Evolutionary conservation across 768 basidiomycete genomes (phyloP).

Genomic region (Phallus indusiatus): DNA sequence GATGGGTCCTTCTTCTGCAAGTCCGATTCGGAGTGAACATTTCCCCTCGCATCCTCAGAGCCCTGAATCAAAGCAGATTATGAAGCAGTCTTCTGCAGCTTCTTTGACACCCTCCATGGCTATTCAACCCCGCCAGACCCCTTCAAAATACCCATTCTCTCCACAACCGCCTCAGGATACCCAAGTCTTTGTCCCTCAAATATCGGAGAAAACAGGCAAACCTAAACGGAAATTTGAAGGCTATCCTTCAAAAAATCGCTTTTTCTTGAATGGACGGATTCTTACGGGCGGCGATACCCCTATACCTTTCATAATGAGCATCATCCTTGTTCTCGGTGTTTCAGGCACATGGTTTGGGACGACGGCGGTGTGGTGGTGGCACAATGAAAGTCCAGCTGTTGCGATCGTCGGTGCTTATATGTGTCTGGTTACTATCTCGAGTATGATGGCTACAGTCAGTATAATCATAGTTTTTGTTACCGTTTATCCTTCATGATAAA

Average conservation of each 20-base stretch:
- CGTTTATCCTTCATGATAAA: constrained; percentile 15
- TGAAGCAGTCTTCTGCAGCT: background rate
- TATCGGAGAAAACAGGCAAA: constrained; percentile 31
- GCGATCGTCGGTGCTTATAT: constrained; percentile 57
- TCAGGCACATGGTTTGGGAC: constrained; percentile 82
- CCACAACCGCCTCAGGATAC: constrained; percentile 6
- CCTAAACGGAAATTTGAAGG: constrained; percentile 47
- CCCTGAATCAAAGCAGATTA: background rate
- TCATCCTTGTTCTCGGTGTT: constrained; percentile 54
- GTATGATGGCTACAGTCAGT: constrained; percentile 70
- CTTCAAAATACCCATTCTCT: background rate
- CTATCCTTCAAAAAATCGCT: constrained; percentile 67
- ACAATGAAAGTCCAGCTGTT: constrained; percentile 59
- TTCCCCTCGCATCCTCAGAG: background rate
- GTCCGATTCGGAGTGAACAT: background rate
- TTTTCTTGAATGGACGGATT: constrained; percentile 61
- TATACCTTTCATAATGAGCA: constrained; percentile 64
- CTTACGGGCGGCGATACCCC: constrained; percentile 83
- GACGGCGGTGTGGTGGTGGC: constrained; percentile 87
- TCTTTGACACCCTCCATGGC: background rate
- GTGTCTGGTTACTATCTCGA: constrained; percentile 57
- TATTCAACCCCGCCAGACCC: background rate
- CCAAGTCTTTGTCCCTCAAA: constrained; percentile 19
- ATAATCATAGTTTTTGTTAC: background rate
- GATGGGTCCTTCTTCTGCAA: background rate